Percentiles rank a stretch among this genome's conserved stretches.
Conservation (phyloP, 164 flowering plant genomes). For the Houttuynia cordata region DNA sequence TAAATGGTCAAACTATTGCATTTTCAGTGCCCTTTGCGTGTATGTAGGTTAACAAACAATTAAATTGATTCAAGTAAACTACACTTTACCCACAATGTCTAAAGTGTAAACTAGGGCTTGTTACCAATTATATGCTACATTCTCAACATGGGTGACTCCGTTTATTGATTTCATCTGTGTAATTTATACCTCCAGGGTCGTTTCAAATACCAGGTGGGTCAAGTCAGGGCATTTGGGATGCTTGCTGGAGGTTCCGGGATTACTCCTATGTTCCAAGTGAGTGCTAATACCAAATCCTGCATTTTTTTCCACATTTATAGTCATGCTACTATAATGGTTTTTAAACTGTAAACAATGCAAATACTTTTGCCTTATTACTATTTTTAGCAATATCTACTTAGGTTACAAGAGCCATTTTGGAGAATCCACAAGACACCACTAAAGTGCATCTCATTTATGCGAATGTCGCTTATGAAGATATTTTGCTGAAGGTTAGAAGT, state of each 20-base stretch:
- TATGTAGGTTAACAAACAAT: no score
- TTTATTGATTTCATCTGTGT: no score
- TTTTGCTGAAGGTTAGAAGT: slow-evolving; percentile 71
- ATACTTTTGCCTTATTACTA: neutral
- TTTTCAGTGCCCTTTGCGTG: no score
- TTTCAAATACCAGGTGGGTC: slow-evolving; percentile 79
- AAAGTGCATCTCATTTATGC: slow-evolving; percentile 87
- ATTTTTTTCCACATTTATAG: neutral
- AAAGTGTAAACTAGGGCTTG: no score
- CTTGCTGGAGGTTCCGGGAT: slow-evolving; percentile 99
- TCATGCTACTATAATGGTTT: neutral
- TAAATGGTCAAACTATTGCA: no score
- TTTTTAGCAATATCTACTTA: slow-evolving; percentile 5
- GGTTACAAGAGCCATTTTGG: slow-evolving; percentile 95
- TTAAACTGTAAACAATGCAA: neutral
- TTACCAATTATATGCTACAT: no score
- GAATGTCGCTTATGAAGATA: slow-evolving; percentile 84
- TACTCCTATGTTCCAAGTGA: slow-evolving; percentile 97
- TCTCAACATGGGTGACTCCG: no score
- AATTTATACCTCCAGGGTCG: slow-evolving; percentile 51
- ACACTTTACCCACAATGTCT: no score
- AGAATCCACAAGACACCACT: slow-evolving; percentile 76
- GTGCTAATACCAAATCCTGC: neutral
- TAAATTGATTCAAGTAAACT: no score
- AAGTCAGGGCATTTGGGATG: slow-evolving; percentile 95